Base-by-base conservation (phyloP, 495 filamentous ascomycete species). In the Extremus antarcticus region DNA sequence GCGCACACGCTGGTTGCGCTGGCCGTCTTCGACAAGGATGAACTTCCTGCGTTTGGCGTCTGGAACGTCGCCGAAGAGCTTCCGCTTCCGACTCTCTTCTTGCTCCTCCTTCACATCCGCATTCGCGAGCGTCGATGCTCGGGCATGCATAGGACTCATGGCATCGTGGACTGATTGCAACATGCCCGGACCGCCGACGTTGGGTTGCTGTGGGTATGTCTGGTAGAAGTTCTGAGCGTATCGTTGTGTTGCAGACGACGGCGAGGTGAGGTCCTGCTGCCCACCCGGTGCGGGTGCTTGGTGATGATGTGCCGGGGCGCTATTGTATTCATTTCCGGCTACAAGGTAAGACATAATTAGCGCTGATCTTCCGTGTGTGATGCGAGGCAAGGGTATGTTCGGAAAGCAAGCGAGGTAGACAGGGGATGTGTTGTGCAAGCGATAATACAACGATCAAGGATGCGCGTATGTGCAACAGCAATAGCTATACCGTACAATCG, bases 21-120 rank as follows among this genome's bases (percentile, higher is more conserved):
- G 85, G 16, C 76, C 78, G 67, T 97, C 92, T 56, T 95, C 88
- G 21, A 98, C 89, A 2, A 95, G 79, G 61, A 98, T 94, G 67
- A 97, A 97, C 67, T 95, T 98, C 60, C 90, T 84, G 51, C 85
- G 87, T 70, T 94, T 95, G 50, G 82, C 81, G 51, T 88, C 86
- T 1, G 91, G 91, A 22, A 95, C 76, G 49, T 87, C 82, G 48
- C 88, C 85, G 67, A 95, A 96, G 16, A 98, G 76, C 10, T 82
- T 80, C 4, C 74, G 68, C 47, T 74, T 72, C 47, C 66, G 65
- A 46, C 77, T 70, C 21, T 77, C 71, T 16, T 76, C 71, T 8
- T 74, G 65, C 17, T 71, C 69, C 60, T 58, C 69, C 63, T 53
- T 68, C 59, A 17, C 65, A 57, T 50, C 51, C 25, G 62, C 4